Evolutionary conservation across 2,329 filamentous ascomycete genomes (phyloP), one percentile per base, ranked within the genome.

Genomic region (Ascochyta clinopodiicola): DNA sequence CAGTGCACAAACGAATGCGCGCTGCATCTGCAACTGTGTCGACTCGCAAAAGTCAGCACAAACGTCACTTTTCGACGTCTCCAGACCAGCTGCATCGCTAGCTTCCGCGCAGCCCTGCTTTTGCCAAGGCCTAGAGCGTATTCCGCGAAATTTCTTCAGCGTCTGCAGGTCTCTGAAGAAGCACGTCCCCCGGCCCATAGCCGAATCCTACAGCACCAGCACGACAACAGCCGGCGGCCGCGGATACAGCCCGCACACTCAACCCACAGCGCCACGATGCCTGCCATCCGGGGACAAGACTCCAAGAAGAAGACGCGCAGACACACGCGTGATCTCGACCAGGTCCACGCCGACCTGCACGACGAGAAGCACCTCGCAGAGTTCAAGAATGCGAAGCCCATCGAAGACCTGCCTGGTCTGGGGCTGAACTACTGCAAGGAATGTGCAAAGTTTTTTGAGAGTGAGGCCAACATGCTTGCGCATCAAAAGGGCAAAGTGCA

Each of bases 381-480:
- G 62, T 92, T 88, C 81, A 90, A 92, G 73, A 84, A 87, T 44
- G 86, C 87, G 38, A 96, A 96, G 72, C 86, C 89, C 6, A 79
- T 84, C 21, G 94, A 98, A 73, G 95, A 98, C 69, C 83, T 97
- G 32, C 95, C 95, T 3, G 94, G 88, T 0, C 82, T 97, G 44
- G 95, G 95, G 24, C 83, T 86, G 66, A 88, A 88, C 74, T 98
- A 97, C 77, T 99, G 95, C 76, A 82, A 89, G 15, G 90, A 96
- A 77, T 99, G 95, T 76, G 89, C 95, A 60, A 98, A 96, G 80
- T 98, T 91, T 89, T 98, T 96, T 75, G 94, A 98, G 75, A 89
- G 87, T 44, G 90, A 95, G 63, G 77, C 84, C 67, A 96, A 91
- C 66, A 80, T 96, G 54, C 81, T 83, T 32, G 82, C 85, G 25